These are phyloP conservation scores for Chlamydomonas incerta DNA, from an alignment of 139 green algal genomes.

Conservation along the genomic window DNA sequence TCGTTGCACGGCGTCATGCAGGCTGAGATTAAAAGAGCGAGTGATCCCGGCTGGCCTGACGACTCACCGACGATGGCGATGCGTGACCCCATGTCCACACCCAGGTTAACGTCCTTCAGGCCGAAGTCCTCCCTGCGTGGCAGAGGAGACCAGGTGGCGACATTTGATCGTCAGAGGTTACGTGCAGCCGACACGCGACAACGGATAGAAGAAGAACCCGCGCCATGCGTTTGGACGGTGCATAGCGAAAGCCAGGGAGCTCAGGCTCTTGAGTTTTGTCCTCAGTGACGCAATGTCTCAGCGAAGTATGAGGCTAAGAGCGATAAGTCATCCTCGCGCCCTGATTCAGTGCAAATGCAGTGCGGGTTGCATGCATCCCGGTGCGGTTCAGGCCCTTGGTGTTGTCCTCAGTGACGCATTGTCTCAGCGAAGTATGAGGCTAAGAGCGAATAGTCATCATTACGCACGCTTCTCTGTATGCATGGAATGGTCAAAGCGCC, in stretches of 20 bases:
- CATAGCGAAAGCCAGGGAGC: no score
- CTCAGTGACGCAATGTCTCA: conserved; percentile 25
- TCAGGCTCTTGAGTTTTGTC: conserved; percentile 34
- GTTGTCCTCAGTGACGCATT: background rate
- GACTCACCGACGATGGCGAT: conserved; percentile 92
- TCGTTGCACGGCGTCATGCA: no score
- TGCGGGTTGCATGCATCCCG: no score
- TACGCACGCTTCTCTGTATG: background rate
- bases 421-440: conserved; percentile 49
- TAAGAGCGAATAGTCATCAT: conserved; percentile 24
- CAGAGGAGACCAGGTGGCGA: background rate
- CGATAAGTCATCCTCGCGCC: background rate
- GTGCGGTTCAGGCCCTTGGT: background rate
- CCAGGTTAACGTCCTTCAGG: conserved; percentile 95
- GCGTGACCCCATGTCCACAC: conserved; percentile 97
- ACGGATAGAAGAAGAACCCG: no score
- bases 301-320: conserved; percentile 2
- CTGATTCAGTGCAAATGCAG: no score
- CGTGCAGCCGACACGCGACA: background rate
- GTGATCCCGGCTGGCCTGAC: no score
- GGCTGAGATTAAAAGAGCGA: no score
- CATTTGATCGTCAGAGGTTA: no score
- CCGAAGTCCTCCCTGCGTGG: conserved; percentile 84
- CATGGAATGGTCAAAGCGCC: no score
- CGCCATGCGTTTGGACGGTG: no score